Evolutionary conservation across 2,329 filamentous ascomycete species (phyloP).

Genomic region (Ceratocystis papillata): DNA sequence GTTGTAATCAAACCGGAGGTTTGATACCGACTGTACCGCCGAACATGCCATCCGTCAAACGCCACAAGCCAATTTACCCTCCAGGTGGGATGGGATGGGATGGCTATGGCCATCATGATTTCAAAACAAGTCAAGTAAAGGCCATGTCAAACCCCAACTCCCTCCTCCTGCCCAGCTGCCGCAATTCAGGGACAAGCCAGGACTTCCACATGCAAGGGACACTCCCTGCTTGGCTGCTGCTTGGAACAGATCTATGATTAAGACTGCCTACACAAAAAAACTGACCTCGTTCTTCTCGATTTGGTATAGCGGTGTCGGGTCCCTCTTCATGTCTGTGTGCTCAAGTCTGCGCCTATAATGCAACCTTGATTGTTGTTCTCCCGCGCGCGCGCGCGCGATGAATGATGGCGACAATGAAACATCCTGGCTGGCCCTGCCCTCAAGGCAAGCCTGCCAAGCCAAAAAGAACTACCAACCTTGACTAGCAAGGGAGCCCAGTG

Average conservation of each 20-base stretch:
- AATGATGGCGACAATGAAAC: conserved; percentile 12
- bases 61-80: too few relatives aligned
- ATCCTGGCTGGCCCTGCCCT: not conserved
- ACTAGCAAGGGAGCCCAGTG: not conserved
- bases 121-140: not conserved
- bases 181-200: not conserved
- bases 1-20: too few relatives aligned
- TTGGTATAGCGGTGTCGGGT: conserved; percentile 3
- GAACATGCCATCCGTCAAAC: too few relatives aligned
- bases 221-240: not conserved
- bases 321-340: conserved; percentile 6
- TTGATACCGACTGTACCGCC: too few relatives aligned
- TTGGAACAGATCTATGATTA: not conserved
- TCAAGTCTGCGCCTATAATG: not conserved
- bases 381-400: conserved; percentile 7
- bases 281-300: conserved; percentile 11
- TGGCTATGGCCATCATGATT: not conserved
- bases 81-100: not conserved
- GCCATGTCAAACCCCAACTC: not conserved
- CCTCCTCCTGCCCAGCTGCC: not conserved
- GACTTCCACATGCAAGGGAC: not conserved
- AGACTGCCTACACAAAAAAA: not conserved
- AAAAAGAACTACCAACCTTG: not conserved
- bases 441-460: not conserved
- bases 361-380: conserved; percentile 11